Evolutionary conservation across 495 filamentous ascomycete genomes (phyloP).

Genomic region (Aspergillus olivimuriae): DNA sequence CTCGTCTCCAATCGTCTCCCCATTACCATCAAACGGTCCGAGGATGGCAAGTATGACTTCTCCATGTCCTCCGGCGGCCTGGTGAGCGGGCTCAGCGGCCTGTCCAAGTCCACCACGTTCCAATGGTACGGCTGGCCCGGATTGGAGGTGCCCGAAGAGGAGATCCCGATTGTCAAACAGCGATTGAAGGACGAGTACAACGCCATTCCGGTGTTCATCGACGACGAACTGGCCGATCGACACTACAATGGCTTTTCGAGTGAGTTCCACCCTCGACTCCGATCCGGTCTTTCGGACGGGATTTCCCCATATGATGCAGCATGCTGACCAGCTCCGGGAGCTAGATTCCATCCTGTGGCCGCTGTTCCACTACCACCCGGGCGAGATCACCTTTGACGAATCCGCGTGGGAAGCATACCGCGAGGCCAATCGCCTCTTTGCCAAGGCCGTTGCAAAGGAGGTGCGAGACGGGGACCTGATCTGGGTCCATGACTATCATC

Average conservation of each 20-base stretch:
- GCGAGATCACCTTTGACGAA: conserved; percentile 96
- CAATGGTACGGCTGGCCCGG: conserved; percentile 99
- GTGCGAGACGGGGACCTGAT: conserved; percentile 86
- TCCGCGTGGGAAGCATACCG: conserved; percentile 87
- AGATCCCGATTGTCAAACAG: conserved; percentile 55
- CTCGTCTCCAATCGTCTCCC: conserved; percentile 91
- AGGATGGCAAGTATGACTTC: conserved; percentile 78
- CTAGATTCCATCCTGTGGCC: conserved; percentile 96
- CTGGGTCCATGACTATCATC: conserved; percentile 97
- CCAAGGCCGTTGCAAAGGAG: conserved; percentile 70
- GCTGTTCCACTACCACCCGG: conserved; percentile 95
- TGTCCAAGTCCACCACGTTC: conserved; percentile 87
- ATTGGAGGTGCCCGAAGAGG: conserved; percentile 70
- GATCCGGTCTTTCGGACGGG: no score
- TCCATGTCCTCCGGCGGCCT: conserved; percentile 94
- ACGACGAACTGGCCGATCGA: conserved; percentile 69
- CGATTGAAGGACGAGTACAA: conserved; percentile 66
- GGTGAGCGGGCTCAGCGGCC: conserved; percentile 81
- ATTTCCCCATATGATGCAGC: not conserved
- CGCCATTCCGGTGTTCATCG: conserved; percentile 70
- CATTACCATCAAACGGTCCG: conserved; percentile 87
- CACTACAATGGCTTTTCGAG: conserved; percentile 88
- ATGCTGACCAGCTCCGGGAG: no score
- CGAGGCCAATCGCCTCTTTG: conserved; percentile 85
- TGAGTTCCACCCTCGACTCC: conserved; percentile 45